Percentiles rank a stretch among this genome's conserved stretches.
These are phyloP conservation scores for Rosa rugosa DNA, from an alignment of 306 rosid genomes.

Conservation along the genomic window DNA sequence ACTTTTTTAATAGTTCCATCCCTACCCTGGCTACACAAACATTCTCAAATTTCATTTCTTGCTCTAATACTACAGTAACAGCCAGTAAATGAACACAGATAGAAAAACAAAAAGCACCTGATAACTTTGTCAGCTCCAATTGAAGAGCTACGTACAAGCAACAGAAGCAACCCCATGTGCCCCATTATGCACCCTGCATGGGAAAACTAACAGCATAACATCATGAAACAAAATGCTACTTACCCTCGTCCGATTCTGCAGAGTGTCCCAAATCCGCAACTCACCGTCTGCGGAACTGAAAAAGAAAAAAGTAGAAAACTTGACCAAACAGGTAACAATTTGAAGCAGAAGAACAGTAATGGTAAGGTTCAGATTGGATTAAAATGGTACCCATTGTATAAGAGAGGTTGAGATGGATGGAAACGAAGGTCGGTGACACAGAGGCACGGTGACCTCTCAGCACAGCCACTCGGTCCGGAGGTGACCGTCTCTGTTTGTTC, in stretches of 20 bases:
- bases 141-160: constrained; percentile 45
- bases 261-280: constrained; percentile 78
- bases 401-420: constrained; percentile 56
- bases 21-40: constrained; percentile 81
- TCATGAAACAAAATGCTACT: not conserved
- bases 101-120: constrained; percentile 49
- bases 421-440: constrained; percentile 61
- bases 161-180: constrained; percentile 75
- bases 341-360: not conserved
- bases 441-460: constrained; percentile 91
- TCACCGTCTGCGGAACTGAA: constrained; percentile 82
- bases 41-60: constrained; percentile 11
- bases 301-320: too few species aligned
- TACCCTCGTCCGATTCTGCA: constrained; percentile 78
- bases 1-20: constrained; percentile 78
- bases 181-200: constrained; percentile 76
- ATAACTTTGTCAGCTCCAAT: constrained; percentile 66
- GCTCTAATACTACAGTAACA: not conserved
- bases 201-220: not conserved
- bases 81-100: not conserved
- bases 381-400: constrained; percentile 60
- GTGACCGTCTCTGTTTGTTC: constrained; percentile 66
- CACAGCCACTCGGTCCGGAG: constrained; percentile 91
- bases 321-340: not conserved
- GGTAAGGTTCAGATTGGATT: not conserved